Conservation (phyloP, 768 basidiomycete genomes). For the Trametes sanguinea region DNA sequence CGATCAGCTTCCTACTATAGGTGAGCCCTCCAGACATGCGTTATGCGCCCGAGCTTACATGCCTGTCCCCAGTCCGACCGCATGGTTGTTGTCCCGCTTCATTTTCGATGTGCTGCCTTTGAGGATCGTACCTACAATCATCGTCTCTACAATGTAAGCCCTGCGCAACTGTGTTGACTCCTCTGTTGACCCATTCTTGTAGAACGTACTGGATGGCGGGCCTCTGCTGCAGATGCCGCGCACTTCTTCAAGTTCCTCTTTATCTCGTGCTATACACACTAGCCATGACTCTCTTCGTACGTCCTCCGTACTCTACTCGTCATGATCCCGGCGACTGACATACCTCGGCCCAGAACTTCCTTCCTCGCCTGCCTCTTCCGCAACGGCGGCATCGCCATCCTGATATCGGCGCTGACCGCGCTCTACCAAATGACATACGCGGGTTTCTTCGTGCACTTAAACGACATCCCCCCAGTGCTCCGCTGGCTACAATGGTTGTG, state of each 20-base stretch:
- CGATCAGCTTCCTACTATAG: constrained; percentile 85
- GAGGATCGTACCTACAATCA: constrained; percentile 84
- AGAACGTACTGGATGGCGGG: constrained; percentile 98
- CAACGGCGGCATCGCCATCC: constrained; percentile 89
- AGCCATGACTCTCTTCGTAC: constrained; percentile 82
- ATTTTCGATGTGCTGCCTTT: constrained; percentile 89
- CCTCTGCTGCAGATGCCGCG: constrained; percentile 69
- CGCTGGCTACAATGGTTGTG: constrained; percentile 94
- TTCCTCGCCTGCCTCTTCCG: constrained; percentile 83
- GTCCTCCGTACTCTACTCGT: constrained; percentile 31
- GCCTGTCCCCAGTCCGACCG: constrained; percentile 59
- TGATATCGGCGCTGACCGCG: constrained; percentile 75
- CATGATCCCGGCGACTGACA: not conserved
- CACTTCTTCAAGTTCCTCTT: constrained; percentile 95
- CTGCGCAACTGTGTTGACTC: not conserved
- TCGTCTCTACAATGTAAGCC: constrained; percentile 80
- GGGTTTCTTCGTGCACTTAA: constrained; percentile 90
- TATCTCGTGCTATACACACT: constrained; percentile 85
- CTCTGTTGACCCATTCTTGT: constrained; percentile 6
- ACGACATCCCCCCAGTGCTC: constrained; percentile 83
- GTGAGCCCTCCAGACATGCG: constrained; percentile 37
- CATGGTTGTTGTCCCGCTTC: constrained; percentile 89
- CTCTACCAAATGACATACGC: constrained; percentile 87
- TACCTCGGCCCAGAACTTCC: constrained; percentile 69
- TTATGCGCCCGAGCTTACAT: not conserved